A percentile compares a stretch with the other conserved stretches of the same genome.
Conservation (phyloP, 2,329 filamentous ascomycete genomes). For the Dichotomopilus funicola region DNA sequence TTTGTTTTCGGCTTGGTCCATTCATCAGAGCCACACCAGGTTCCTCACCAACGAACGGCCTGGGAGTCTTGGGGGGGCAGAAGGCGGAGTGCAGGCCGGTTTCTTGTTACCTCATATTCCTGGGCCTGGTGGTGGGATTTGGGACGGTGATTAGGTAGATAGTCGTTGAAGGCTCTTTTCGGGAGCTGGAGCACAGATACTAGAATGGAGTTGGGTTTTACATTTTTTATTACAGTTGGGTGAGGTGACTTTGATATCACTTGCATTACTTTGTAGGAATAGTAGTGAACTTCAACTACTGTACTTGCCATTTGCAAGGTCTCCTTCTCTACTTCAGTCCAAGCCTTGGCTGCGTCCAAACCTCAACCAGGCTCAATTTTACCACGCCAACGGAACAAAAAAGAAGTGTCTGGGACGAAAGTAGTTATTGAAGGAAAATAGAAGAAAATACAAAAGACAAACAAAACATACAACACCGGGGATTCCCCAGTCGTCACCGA, state of each 20-base stretch:
- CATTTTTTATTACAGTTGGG: neutral
- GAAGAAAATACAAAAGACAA: slow-evolving; percentile 6
- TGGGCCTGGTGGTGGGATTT: slow-evolving; percentile 1
- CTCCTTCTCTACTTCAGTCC: too few species aligned
- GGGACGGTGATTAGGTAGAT: neutral
- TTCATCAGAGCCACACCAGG: too few species aligned
- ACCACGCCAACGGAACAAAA: too few species aligned
- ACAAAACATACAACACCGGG: neutral
- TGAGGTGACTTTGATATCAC: too few species aligned
- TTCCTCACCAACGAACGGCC: slow-evolving; percentile 6
- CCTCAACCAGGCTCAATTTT: too few species aligned
- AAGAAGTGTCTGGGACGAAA: too few species aligned
- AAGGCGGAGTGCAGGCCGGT: slow-evolving; percentile 21
- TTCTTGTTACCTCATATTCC: neutral
- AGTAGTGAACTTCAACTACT: neutral
- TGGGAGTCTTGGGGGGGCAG: neutral
- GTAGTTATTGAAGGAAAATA: slow-evolving; percentile 3
- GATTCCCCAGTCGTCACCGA: neutral
- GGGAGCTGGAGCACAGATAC: neutral
- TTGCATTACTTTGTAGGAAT: neutral
- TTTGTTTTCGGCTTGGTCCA: neutral
- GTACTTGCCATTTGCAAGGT: too few species aligned
- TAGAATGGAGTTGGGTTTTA: slow-evolving; percentile 2
- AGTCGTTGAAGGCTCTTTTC: neutral
- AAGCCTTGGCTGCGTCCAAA: too few species aligned